Conservation (phyloP, 148 eudicot species). For the Silene uniflora region DNA sequence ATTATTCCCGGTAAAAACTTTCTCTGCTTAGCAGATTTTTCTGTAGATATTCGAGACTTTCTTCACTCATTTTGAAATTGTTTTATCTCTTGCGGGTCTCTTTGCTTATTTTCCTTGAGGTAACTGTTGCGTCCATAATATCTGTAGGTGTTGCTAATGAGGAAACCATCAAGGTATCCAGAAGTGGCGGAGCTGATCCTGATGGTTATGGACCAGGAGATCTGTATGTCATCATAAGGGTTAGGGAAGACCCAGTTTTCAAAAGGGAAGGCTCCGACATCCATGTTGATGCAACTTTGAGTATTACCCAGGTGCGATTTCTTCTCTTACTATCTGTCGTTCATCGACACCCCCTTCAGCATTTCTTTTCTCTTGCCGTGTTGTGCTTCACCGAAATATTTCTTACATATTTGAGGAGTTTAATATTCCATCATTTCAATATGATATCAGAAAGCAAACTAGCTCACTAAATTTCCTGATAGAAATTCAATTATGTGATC, state of each 20-base stretch:
- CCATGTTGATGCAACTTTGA: conserved; percentile 80
- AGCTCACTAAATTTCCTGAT: background rate
- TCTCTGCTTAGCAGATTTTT: conserved; percentile 4
- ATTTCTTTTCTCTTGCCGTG: background rate
- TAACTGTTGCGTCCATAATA: background rate
- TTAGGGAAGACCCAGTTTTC: conserved; percentile 90
- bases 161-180: conserved; percentile 61
- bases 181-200: conserved; percentile 91
- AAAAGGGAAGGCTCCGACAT: conserved; percentile 87
- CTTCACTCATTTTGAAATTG: background rate
- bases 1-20: conserved; percentile 34
- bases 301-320: conserved; percentile 65
- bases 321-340: background rate
- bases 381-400: background rate
- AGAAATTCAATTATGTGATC: too few relatives aligned
- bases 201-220: conserved; percentile 90
- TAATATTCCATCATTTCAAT: background rate
- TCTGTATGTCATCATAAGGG: conserved; percentile 74
- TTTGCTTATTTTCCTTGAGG: background rate
- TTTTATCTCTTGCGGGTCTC: background rate
- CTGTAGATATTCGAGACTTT: background rate
- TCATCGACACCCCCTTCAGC: background rate
- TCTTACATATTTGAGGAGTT: background rate
- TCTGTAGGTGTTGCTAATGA: conserved; percentile 67
- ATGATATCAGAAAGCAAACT: background rate